Base-by-base conservation (phyloP, 2,329 filamentous ascomycete genomes). In the Fusarium sublunatum region DNA sequence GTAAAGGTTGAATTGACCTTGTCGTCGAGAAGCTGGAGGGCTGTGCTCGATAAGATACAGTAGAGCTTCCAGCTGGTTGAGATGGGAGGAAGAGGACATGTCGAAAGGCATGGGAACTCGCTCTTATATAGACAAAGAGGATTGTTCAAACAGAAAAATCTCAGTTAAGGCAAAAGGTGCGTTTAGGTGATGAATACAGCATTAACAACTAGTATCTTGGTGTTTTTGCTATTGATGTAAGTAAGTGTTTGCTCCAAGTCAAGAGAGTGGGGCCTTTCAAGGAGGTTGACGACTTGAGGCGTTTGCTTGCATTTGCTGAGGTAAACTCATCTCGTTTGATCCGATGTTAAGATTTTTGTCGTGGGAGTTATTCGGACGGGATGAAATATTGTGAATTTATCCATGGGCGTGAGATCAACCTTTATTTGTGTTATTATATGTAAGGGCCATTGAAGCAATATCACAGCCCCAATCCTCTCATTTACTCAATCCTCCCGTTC, bases 401-500 rank as follows among this genome's bases (percentile, higher is more conserved):
- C 26, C 26, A 28, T 28, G 26, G 9, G 9, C 26, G 26, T 28
- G 26, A 28, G 36, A 32, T 19, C 19, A 38, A 11, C 8, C 3
- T 38, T 11, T 13, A 24, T 38, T 24, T 24, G 3, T n/a, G 22
- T 12, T 4, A 13, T 38, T 5, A 22, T 34, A n/a, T 34, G 7
- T 10, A 38, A 24, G 35, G 5, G 35, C 12, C 5, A 36, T 0
- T 34, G 5, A 12, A 31, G 12, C 29, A 31, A 34, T 13, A 13
- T 6, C 4, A 13, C 31, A 34, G 31, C 7, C 3, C 9, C 39
- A 15, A 22, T 34, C 19, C 35, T 6, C 7, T 19, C 32, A 3
- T 39, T 19, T 12, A 19, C n/a, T 8, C 8, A 3, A 6, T 3
- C 6, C 3, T 3, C 5, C 3, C 3, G 3, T 6, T 2, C 7